Evolutionary conservation across 345 rosid species (phyloP).

Genomic region (Euphorbia peplus): DNA sequence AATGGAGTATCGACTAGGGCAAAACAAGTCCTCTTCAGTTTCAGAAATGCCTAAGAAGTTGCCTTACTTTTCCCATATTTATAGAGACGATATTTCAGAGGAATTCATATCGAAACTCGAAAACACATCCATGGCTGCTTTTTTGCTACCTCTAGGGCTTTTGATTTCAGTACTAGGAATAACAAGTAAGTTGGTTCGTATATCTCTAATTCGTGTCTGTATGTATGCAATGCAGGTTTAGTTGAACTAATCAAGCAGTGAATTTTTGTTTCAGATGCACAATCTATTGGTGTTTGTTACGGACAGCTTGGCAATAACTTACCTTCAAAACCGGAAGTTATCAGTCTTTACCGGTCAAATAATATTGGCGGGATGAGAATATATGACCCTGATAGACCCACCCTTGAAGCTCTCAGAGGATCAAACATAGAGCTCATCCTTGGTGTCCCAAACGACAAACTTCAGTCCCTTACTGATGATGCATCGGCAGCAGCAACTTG

Average conservation of each 20-base stretch:
- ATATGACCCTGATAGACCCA: constrained; percentile 32
- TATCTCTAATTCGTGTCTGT: neutral
- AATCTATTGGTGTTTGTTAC: constrained; percentile 39
- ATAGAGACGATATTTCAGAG: neutral
- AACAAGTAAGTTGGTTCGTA: neutral
- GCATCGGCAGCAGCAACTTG: constrained; percentile 27
- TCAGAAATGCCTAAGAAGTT: too few relatives aligned
- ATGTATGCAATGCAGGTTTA: neutral
- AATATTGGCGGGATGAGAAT: constrained; percentile 35
- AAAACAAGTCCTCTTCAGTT: neutral
- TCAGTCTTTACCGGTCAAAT: constrained; percentile 30
- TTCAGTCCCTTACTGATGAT: constrained; percentile 24
- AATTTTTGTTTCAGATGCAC: constrained; percentile 19
- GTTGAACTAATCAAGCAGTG: neutral
- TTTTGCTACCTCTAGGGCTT: constrained; percentile 2
- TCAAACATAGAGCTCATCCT: constrained; percentile 36
- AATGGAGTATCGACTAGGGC: neutral
- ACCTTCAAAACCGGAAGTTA: constrained; percentile 29
- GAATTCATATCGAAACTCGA: neutral
- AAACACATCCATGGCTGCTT: constrained; percentile 11
- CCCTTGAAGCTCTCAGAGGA: constrained; percentile 46
- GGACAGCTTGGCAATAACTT: constrained; percentile 40
- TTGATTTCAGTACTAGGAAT: neutral
- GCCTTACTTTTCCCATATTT: neutral
- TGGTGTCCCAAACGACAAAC: constrained; percentile 29